These are phyloP conservation scores for Ceratobasidium sp. DNA, from an alignment of 1,284 basidiomycete genomes.

Conservation along the genomic window DNA sequence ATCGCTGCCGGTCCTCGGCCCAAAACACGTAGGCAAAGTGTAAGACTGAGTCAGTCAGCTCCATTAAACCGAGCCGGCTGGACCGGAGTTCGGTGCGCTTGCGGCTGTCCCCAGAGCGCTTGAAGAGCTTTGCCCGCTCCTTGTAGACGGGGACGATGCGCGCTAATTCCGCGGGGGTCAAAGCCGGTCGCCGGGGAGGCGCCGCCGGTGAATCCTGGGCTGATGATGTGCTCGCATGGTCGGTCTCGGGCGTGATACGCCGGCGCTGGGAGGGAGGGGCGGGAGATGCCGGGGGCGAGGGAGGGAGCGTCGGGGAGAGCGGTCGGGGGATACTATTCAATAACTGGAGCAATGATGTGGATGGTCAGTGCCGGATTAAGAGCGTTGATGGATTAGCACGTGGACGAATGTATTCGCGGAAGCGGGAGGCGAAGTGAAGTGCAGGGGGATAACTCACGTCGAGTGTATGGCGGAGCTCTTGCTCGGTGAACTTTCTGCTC, in stretches of 20 bases:
- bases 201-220: slow-evolving; percentile 11
- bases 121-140: slow-evolving; percentile 39
- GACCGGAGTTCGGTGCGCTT: slow-evolving; percentile 23
- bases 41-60: slow-evolving; percentile 39
- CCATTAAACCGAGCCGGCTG: slow-evolving; percentile 29
- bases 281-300: slow-evolving; percentile 39
- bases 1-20: slow-evolving; percentile 28
- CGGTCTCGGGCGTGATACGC: slow-evolving; percentile 5
- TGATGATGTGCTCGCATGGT: slow-evolving; percentile 14
- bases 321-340: slow-evolving; percentile 39
- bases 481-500: slow-evolving; percentile 28
- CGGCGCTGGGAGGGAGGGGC: slow-evolving; percentile 32
- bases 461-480: slow-evolving; percentile 28
- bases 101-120: slow-evolving; percentile 40
- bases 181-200: slow-evolving; percentile 25
- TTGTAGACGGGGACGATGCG: slow-evolving; percentile 33
- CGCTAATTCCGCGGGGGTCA: slow-evolving; percentile 31
- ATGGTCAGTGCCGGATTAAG: slow-evolving; percentile 12
- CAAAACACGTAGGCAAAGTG: slow-evolving; percentile 43
- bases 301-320: slow-evolving; percentile 41
- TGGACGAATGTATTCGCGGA: not conserved
- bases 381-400: slow-evolving; percentile 33
- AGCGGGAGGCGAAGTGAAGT: not conserved
- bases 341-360: slow-evolving; percentile 21
- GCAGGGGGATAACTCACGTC: slow-evolving; percentile 10